Base-by-base conservation (phyloP, 202 grass and related monocot species). In the Digitaria exilis region DNA sequence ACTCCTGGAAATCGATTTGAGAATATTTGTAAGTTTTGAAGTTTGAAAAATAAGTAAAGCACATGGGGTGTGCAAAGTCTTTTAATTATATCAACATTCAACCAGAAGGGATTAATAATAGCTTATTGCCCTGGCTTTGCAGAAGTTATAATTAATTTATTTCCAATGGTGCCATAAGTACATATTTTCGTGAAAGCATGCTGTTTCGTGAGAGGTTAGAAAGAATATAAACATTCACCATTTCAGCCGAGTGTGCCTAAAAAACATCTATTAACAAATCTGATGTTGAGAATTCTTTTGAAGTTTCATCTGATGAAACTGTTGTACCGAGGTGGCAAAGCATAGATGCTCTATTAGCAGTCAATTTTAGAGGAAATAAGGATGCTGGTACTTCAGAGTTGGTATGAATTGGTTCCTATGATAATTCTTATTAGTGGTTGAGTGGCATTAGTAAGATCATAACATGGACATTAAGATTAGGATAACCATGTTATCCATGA, bases 21-120 rank as follows among this genome's bases (percentile, higher is more conserved):
- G 29, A 68, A 45, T 45, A 69, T 45, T 5, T n/a, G n/a, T 45
- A 43, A 44, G 2, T 50, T 72, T 72, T 51, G 45, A 51, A 50
- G 45, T 51, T 72, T 72, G 28, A 6, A 72, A 72, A 19, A 51
- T 50, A 79, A 79, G 62, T 52, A 22, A n/a, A n/a, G n/a, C n/a
- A n/a, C n/a, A n/a, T n/a, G n/a, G n/a, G n/a, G n/a, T n/a, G n/a
- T n/a, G n/a, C n/a, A n/a, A n/a, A n/a, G n/a, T n/a, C n/a, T n/a
- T n/a, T n/a, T 78, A 24, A 9, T 34, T 79, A 21, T 50, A 66
- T 18, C 14, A 24, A 32, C 11, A 51, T n/a, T n/a, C n/a, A n/a
- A n/a, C n/a, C n/a, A 79, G 61, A 26, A 50, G 25, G 35, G 3
- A 65, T 51, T 79, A 51, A 49, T 79, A 18, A 22, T 71, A 48